Conservation (phyloP, 768 basidiomycete species). For the Gelatoporia subvermispora region DNA sequence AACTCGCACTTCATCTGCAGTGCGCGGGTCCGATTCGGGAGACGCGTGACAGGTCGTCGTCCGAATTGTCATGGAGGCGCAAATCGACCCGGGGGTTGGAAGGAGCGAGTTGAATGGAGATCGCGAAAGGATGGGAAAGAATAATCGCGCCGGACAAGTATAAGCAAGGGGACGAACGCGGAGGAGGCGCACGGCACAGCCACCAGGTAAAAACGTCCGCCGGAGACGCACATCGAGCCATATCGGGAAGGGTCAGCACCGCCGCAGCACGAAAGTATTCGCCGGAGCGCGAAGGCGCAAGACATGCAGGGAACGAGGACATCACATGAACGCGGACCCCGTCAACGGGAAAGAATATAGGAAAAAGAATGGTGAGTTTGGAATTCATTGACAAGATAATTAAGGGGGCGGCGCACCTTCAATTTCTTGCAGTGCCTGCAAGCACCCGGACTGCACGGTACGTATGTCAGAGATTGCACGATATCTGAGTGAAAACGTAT, state of each 20-base stretch:
- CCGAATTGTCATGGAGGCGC: background rate
- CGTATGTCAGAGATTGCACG: background rate
- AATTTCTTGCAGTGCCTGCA: slow-evolving; percentile 85
- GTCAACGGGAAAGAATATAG: background rate
- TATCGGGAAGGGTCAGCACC: too few relatives aligned
- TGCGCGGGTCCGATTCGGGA: too few relatives aligned
- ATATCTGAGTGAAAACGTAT: background rate
- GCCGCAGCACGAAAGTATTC: background rate
- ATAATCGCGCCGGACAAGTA: background rate
- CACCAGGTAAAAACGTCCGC: too few relatives aligned
- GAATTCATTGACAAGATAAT: too few relatives aligned
- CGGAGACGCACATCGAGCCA: too few relatives aligned
- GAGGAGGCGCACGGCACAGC: too few relatives aligned
- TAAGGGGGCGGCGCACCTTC: slow-evolving; percentile 56
- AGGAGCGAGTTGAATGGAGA: too few relatives aligned
- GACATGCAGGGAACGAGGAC: background rate
- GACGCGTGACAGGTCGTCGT: background rate
- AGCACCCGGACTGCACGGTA: slow-evolving; percentile 61
- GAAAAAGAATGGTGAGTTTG: too few relatives aligned
- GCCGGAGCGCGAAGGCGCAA: background rate
- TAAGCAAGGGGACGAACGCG: too few relatives aligned
- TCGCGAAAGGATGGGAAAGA: too few relatives aligned
- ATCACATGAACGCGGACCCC: background rate
- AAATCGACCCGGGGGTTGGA: too few relatives aligned
- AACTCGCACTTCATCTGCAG: slow-evolving; percentile 84